Conservation (phyloP, 768 basidiomycete species). For the Auricularia auricula-judae region DNA sequence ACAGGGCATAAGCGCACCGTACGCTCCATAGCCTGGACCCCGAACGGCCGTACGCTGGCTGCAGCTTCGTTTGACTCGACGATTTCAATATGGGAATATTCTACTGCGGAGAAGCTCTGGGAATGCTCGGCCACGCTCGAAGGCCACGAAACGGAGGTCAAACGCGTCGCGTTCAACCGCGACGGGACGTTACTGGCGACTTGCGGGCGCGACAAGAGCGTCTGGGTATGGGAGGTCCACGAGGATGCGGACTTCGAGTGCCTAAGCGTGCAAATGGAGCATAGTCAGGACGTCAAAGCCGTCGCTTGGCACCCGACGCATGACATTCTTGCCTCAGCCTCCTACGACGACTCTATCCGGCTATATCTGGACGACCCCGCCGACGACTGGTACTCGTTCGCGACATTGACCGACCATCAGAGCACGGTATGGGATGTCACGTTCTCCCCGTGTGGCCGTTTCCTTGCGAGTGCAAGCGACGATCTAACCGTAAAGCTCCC, state of each 20-base stretch:
- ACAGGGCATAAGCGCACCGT: conserved; percentile 88
- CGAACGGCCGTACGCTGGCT: conserved; percentile 75
- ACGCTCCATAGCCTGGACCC: conserved; percentile 78
- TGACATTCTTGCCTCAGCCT: conserved; percentile 95
- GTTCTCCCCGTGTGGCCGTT: conserved; percentile 42
- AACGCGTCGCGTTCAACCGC: conserved; percentile 71
- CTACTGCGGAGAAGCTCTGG: conserved; percentile 53
- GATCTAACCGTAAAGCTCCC: conserved; percentile 4
- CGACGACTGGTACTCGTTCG: conserved; percentile 88
- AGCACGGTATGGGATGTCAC: conserved; percentile 91
- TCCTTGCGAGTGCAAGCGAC: conserved; percentile 30
- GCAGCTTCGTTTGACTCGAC: conserved; percentile 92
- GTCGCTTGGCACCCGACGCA: conserved; percentile 93
- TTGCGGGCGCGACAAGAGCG: conserved; percentile 92
- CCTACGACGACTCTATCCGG: conserved; percentile 94
- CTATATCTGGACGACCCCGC: conserved; percentile 87
- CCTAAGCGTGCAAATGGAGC: conserved; percentile 92
- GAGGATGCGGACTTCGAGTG: conserved; percentile 93
- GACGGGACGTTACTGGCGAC: conserved; percentile 72
- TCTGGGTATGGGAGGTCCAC: conserved; percentile 98
- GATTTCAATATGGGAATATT: conserved; percentile 83
- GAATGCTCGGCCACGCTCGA: conserved; percentile 33
- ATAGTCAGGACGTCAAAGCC: conserved; percentile 90
- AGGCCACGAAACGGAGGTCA: conserved; percentile 65
- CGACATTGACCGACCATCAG: conserved; percentile 67